A percentile compares a stretch with the other conserved stretches of the same genome.
Conservation (phyloP, 331 rosid genomes). For the Saraca asoca region DNA sequence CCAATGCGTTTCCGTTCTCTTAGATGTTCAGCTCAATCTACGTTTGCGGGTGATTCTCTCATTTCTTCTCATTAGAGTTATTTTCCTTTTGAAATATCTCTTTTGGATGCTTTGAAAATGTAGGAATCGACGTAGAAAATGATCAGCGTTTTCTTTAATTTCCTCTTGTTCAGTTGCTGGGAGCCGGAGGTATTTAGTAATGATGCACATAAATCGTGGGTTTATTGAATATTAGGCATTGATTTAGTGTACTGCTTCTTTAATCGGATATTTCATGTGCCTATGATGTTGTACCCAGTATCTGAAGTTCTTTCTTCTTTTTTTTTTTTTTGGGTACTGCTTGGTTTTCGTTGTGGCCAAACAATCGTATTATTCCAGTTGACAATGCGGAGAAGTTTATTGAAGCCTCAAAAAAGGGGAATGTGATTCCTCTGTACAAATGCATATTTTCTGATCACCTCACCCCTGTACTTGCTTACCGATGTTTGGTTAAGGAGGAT, state of each 20-base stretch:
- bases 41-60: conserved; percentile 26
- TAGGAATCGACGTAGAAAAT: not conserved
- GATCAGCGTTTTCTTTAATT: not conserved
- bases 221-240: not conserved
- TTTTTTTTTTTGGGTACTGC: not conserved
- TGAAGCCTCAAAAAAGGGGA: conserved; percentile 69
- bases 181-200: not conserved
- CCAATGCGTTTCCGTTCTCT: conserved; percentile 5
- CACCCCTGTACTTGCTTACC: conserved; percentile 79
- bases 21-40: conserved; percentile 37
- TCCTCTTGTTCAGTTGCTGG: not conserved
- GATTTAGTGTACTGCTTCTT: not conserved
- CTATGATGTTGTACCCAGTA: not conserved
- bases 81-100: not conserved
- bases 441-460: conserved; percentile 86
- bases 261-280: not conserved
- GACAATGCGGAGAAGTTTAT: conserved; percentile 50
- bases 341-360: not conserved
- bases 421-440: conserved; percentile 65
- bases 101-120: not conserved
- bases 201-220: not conserved
- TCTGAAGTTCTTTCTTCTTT: not conserved
- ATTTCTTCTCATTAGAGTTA: too few relatives aligned
- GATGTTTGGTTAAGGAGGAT: conserved; percentile 80
- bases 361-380: conserved; percentile 37